Conservation (phyloP, 345 rosid species). For the Trapa incisa region DNA sequence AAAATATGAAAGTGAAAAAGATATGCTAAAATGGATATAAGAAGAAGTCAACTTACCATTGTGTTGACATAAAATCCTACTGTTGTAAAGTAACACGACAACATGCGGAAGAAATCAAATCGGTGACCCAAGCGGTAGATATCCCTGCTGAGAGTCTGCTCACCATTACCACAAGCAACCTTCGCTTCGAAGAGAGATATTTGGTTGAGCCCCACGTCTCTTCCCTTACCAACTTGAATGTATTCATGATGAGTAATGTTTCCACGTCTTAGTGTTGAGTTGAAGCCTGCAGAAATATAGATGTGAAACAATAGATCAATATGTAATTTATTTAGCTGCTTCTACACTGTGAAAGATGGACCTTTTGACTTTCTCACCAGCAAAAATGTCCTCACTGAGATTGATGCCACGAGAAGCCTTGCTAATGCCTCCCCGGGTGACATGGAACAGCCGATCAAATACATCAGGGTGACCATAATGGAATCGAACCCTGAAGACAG, state of each 20-base stretch:
- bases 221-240: background rate
- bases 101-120: background rate
- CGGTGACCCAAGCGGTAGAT: background rate
- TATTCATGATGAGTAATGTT: background rate
- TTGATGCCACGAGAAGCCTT: background rate
- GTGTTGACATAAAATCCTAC: background rate
- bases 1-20: too few species aligned
- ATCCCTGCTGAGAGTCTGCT: background rate
- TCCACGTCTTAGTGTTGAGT: background rate
- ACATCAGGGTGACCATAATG: background rate
- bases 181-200: background rate
- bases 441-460: background rate
- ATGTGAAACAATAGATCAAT: too few species aligned
- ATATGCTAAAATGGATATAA: too few species aligned
- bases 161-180: background rate
- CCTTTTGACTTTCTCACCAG: background rate
- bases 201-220: background rate
- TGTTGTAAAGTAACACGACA: background rate
- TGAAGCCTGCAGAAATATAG: background rate
- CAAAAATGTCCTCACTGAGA: background rate
- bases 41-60: too few species aligned
- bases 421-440: background rate
- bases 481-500: conserved; percentile 6
- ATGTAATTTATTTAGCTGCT: too few species aligned
- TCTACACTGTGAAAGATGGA: too few species aligned